Conservation (phyloP, 768 basidiomycete species). For the Boletus reticuloceps region DNA sequence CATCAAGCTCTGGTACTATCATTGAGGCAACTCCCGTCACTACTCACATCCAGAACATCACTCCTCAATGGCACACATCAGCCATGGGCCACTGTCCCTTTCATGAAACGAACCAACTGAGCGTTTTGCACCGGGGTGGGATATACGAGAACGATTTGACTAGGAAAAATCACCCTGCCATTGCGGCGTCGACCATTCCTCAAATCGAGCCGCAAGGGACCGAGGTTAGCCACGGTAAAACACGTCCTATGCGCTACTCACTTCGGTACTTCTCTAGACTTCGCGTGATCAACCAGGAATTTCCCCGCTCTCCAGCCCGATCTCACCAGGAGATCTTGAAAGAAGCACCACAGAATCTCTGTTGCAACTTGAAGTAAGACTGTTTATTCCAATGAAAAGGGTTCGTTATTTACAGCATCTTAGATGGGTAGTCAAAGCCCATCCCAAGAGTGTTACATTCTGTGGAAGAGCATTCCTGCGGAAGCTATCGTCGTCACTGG, state of each 20-base stretch:
- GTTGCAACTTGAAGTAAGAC: conserved; percentile 6
- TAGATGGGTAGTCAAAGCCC: background rate
- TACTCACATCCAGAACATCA: background rate
- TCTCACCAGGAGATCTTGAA: background rate
- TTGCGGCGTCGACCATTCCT: background rate
- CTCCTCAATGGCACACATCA: background rate
- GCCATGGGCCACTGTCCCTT: background rate
- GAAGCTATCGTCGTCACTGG: conserved; percentile 24
- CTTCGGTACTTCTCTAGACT: background rate
- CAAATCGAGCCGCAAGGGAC: background rate
- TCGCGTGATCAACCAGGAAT: background rate
- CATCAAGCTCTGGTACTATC: background rate
- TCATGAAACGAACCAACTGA: background rate
- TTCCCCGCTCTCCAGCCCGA: background rate
- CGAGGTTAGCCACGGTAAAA: background rate
- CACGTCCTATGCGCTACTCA: background rate
- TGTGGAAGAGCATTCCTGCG: conserved; percentile 9
- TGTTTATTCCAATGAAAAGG: background rate
- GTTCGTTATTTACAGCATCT: background rate
- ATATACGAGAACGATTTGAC: background rate
- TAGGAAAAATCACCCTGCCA: background rate
- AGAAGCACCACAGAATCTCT: background rate
- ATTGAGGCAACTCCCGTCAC: background rate
- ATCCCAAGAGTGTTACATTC: conserved; percentile 15
- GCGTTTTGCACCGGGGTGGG: background rate